Percentiles rank a stretch among this genome's conserved stretches.
Conservation (phyloP, 2,329 filamentous ascomycete species). For the Pestalotiopsis sp. region DNA sequence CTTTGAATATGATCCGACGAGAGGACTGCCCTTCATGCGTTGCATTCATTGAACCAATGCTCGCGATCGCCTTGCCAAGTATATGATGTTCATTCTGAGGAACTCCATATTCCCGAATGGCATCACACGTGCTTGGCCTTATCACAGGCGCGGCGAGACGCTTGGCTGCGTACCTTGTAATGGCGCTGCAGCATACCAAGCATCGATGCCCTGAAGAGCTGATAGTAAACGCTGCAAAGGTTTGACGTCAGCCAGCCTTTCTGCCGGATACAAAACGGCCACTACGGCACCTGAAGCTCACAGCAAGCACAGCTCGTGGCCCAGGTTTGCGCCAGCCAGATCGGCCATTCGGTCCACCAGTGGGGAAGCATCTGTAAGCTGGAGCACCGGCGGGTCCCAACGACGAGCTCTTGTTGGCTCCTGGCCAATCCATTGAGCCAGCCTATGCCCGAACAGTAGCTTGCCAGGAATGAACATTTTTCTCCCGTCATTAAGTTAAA, state of each 20-base stretch:
- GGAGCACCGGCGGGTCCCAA: background rate
- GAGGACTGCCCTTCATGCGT: background rate
- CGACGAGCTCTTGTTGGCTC: background rate
- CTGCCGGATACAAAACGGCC: background rate
- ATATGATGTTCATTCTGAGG: background rate
- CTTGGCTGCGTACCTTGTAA: background rate
- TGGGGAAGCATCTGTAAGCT: background rate
- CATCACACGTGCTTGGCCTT: background rate
- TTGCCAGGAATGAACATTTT: conserved; percentile 12
- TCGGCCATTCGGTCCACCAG: background rate
- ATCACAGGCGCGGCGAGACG: background rate
- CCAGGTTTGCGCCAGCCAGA: background rate
- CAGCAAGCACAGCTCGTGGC: background rate
- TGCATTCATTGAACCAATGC: background rate
- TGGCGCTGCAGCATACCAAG: background rate
- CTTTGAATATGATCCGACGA: background rate
- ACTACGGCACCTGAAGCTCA: background rate
- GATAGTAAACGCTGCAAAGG: background rate
- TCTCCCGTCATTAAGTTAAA: conserved; percentile 13
- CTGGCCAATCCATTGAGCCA: background rate
- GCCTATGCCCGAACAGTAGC: conserved; percentile 7
- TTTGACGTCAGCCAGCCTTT: background rate
- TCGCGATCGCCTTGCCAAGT: background rate
- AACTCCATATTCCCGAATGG: background rate
- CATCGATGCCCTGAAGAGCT: background rate